Percentiles rank a stretch among this genome's conserved stretches.
Evolutionary conservation across 768 basidiomycete species (phyloP).

Genomic region (Serendipita sp.): DNA sequence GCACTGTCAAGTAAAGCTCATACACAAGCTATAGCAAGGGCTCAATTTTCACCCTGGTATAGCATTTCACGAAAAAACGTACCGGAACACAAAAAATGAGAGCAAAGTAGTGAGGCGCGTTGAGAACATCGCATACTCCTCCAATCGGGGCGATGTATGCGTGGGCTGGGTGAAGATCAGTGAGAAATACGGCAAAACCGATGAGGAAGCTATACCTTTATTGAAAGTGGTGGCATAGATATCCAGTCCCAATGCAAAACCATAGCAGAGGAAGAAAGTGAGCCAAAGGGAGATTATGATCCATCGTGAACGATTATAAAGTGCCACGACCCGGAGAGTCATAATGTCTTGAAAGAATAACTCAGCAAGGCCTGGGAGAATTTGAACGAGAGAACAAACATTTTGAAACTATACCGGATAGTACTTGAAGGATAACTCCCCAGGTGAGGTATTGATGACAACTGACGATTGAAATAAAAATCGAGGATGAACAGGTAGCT

Average conservation of each 20-base stretch:
- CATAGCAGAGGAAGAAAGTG: neutral
- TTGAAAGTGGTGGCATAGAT: neutral
- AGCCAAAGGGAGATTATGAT: neutral
- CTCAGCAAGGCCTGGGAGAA: neutral
- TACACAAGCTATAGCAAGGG: neutral
- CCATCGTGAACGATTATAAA: neutral
- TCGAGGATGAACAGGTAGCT: neutral
- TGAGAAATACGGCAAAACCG: no score
- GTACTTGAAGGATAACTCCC: neutral
- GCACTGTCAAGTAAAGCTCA: neutral
- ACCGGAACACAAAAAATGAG: neutral
- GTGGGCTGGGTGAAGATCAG: neutral
- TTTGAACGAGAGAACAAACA: neutral
- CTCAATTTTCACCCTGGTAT: neutral
- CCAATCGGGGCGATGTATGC: neutral
- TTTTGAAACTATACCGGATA: neutral
- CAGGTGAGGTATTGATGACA: neutral
- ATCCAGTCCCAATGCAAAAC: neutral
- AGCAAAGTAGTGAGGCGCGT: neutral
- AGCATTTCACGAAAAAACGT: neutral
- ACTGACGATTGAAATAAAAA: neutral
- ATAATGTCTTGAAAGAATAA: neutral
- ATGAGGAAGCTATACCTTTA: neutral
- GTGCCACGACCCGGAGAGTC: neutral
- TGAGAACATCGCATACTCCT: neutral